Evolutionary conservation across 345 rosid genomes (phyloP).

Genomic region (Durio zibethinus): DNA sequence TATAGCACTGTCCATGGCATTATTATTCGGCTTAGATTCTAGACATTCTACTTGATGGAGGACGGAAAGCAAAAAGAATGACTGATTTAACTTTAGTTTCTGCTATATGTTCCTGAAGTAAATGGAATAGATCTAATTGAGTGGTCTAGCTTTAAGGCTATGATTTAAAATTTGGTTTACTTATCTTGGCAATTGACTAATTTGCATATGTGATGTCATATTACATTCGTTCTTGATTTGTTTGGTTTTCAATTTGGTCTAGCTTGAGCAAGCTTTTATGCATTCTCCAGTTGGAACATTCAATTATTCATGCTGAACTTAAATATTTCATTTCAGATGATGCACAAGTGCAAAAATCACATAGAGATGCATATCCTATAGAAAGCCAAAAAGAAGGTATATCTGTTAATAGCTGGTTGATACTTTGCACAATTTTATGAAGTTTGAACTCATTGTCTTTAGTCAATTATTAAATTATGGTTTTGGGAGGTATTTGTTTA

Average conservation of each 20-base stretch:
- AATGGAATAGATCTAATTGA: not conserved
- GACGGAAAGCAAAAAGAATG: not conserved
- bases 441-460: slow-evolving; percentile 17
- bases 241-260: not conserved
- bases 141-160: not conserved
- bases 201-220: not conserved
- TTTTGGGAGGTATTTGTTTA: too few species aligned
- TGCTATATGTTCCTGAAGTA: not conserved
- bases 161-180: not conserved
- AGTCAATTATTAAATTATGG: too few species aligned
- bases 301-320: slow-evolving; percentile 9
- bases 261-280: not conserved
- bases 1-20: not conserved
- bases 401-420: slow-evolving; percentile 11
- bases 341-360: slow-evolving; percentile 44
- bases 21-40: not conserved
- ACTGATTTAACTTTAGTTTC: not conserved
- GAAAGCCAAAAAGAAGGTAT: slow-evolving; percentile 77
- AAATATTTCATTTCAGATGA: slow-evolving; percentile 51
- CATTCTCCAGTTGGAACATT: not conserved
- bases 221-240: not conserved
- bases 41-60: not conserved
- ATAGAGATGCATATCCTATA: slow-evolving; percentile 44
- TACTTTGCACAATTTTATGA: slow-evolving; percentile 13
- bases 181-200: not conserved